phyloP scores from a whole-genome alignment of 139 green algal species.

The Mychonastes homosphaera region DNA sequence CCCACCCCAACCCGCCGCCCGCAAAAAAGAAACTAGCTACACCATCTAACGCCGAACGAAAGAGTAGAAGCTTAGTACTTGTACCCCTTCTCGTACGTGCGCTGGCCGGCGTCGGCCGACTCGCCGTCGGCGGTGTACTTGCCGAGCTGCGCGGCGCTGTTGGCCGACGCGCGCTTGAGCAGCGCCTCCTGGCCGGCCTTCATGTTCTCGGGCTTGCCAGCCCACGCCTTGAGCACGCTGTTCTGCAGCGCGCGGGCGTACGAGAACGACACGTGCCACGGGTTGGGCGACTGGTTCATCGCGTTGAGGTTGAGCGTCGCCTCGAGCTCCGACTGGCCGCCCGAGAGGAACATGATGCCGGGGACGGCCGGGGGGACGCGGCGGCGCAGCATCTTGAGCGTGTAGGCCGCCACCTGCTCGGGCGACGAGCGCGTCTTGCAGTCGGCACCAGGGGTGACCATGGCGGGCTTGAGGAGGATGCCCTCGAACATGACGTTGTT shows the following conservation, averaged over 20 bases:
- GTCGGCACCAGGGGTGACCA: slow-evolving; percentile 98
- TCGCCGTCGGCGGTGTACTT: slow-evolving; percentile 81
- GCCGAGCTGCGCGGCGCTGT: slow-evolving; percentile 89
- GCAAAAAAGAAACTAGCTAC: no score
- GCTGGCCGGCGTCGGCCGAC: slow-evolving; percentile 54
- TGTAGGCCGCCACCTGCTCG: slow-evolving; percentile 86
- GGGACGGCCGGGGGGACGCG: slow-evolving; percentile 94
- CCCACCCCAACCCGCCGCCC: no score
- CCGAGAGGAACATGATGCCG: slow-evolving; percentile 99
- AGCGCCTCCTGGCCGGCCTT: slow-evolving; percentile 81
- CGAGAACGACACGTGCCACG: slow-evolving; percentile 99
- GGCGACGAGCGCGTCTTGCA: slow-evolving; percentile 55
- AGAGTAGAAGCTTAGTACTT: slow-evolving; percentile 10
- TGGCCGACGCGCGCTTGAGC: slow-evolving; percentile 85
- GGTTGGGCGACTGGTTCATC: slow-evolving; percentile 99
- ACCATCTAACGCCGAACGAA: no score
- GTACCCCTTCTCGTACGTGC: slow-evolving; percentile 87
- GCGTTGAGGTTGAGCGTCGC: slow-evolving; percentile 98
- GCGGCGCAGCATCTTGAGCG: slow-evolving; percentile 86
- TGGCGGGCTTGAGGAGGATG: slow-evolving; percentile 99
- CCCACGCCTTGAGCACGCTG: slow-evolving; percentile 75
- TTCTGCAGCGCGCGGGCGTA: slow-evolving; percentile 96
- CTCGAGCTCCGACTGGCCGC: slow-evolving; percentile 98
- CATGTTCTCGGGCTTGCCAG: slow-evolving; percentile 78
- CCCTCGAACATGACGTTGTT: slow-evolving; percentile 97